Base-by-base conservation (phyloP, 2,329 filamentous ascomycete species). In the Incumbomyces delicatus region DNA sequence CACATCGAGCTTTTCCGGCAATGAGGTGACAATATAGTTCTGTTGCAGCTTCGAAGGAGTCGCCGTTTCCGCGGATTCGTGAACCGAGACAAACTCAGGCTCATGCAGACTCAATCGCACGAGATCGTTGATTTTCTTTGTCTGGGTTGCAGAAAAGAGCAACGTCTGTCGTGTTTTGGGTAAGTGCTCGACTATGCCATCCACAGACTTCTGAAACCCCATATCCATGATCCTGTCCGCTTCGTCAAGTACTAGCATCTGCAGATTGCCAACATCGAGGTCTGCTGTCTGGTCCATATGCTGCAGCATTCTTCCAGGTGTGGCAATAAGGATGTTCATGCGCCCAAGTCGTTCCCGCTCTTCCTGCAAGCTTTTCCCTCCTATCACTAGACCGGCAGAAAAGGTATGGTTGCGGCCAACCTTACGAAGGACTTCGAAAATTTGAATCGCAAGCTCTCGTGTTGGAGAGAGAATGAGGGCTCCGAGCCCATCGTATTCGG, bases 321-420 rank as follows among this genome's bases (percentile, higher is more conserved):
- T 98, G 60, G 89, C 94, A 8, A 98, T 87, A 20, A 98, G 69
- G 40, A 98, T 96, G 62, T 96, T 98, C 90, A 98, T 96, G 53
- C 87, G 79, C 2, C 80, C 78, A 50, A 98, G 63, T 30, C 89
- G 77, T 57, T 94, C 86, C 18, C 86, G 81, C 67, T 98, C 83
- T 60, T 95, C 89, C 60, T 85, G 82, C 58, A 95, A 62, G 62
- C 78, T 89, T 73, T 94, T 95, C 34, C 92, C 92, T 34, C 92
- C 92, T 58, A 96, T 96, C 8, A 98, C 80, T 58, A 96, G 67
- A 0, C 92, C 92, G 0, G 92, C 92, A 1, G 90, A 94, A 63
- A 96, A 95, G 50, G 79, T 75, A 64, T 98, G 90, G 48, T 90
- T 81, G 47, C 86, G 78, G 37, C 92, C 92, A 48, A 98, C 79